Evolutionary conservation across 768 basidiomycete genomes (phyloP).

Genomic region (Termitomyces sp.): DNA sequence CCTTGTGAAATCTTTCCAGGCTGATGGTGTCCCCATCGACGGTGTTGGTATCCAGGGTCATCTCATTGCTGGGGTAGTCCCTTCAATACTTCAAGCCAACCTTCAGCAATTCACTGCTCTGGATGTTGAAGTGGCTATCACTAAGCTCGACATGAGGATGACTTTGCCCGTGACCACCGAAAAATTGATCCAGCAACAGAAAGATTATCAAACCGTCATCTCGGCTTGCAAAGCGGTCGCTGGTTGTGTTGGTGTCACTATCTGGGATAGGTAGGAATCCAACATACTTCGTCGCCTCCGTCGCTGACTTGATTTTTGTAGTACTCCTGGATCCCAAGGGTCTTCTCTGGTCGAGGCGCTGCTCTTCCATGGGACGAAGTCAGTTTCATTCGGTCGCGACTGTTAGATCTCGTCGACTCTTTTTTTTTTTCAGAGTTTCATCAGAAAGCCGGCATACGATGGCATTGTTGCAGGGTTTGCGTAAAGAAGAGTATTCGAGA

Average conservation of each 20-base stretch:
- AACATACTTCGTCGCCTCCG: neutral
- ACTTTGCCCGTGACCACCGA: too few relatives aligned
- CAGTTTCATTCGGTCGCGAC: neutral
- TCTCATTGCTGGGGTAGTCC: slow-evolving; percentile 56
- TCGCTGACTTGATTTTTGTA: slow-evolving; percentile 13
- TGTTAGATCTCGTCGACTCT: too few relatives aligned
- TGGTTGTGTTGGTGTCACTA: slow-evolving; percentile 41
- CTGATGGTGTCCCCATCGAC: slow-evolving; percentile 51
- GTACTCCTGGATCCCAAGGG: too few relatives aligned
- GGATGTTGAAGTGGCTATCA: slow-evolving; percentile 43
- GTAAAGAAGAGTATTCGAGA: too few relatives aligned
- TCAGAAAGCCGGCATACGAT: too few relatives aligned
- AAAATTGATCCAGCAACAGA: too few relatives aligned
- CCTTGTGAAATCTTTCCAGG: slow-evolving; percentile 44
- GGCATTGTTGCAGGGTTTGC: too few relatives aligned
- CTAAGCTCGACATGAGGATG: slow-evolving; percentile 66
- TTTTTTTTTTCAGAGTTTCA: too few relatives aligned
- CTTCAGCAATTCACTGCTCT: slow-evolving; percentile 53
- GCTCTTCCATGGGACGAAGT: slow-evolving; percentile 36
- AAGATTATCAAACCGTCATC: slow-evolving; percentile 55
- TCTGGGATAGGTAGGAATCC: slow-evolving; percentile 35
- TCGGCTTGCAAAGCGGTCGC: slow-evolving; percentile 46
- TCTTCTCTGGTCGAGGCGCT: slow-evolving; percentile 10
- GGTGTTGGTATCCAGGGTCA: slow-evolving; percentile 41
- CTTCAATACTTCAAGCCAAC: slow-evolving; percentile 45